Conservation (phyloP, 1,284 basidiomycete genomes). For the Fomitopsis betulina region DNA sequence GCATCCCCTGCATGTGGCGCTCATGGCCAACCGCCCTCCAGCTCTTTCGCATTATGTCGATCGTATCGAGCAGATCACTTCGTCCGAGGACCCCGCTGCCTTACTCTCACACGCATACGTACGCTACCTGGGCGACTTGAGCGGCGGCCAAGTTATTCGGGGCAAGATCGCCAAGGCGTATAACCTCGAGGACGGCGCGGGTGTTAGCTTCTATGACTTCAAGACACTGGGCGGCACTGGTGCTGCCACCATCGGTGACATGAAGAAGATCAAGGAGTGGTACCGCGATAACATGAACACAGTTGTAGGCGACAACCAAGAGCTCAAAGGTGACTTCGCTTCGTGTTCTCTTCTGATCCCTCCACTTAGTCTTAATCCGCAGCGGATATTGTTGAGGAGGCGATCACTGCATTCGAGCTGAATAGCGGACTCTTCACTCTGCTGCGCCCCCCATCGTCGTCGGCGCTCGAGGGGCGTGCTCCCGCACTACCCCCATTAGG, state of each 20-base stretch:
- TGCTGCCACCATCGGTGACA: constrained; percentile 47
- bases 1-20: constrained; percentile 47
- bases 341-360: background rate
- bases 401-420: constrained; percentile 63
- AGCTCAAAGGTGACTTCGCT: constrained; percentile 48
- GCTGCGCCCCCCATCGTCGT: constrained; percentile 28
- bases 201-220: constrained; percentile 73
- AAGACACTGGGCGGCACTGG: constrained; percentile 44
- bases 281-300: constrained; percentile 72
- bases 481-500: constrained; percentile 16
- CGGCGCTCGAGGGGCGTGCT: background rate
- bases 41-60: constrained; percentile 51
- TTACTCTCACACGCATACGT: constrained; percentile 81
- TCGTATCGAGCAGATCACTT: constrained; percentile 42
- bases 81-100: constrained; percentile 42
- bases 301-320: constrained; percentile 49
- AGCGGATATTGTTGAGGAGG: constrained; percentile 55
- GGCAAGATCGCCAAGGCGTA: constrained; percentile 65
- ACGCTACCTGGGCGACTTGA: constrained; percentile 83
- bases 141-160: constrained; percentile 76
- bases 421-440: constrained; percentile 63
- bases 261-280: constrained; percentile 76
- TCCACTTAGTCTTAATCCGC: background rate
- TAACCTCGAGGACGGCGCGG: constrained; percentile 48
- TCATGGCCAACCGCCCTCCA: constrained; percentile 42